A percentile compares a stretch with the other conserved stretches of the same genome.
Evolutionary conservation across 176 grass and related monocot species (phyloP).

Genomic region (Ampelocalamus luodianensis): DNA sequence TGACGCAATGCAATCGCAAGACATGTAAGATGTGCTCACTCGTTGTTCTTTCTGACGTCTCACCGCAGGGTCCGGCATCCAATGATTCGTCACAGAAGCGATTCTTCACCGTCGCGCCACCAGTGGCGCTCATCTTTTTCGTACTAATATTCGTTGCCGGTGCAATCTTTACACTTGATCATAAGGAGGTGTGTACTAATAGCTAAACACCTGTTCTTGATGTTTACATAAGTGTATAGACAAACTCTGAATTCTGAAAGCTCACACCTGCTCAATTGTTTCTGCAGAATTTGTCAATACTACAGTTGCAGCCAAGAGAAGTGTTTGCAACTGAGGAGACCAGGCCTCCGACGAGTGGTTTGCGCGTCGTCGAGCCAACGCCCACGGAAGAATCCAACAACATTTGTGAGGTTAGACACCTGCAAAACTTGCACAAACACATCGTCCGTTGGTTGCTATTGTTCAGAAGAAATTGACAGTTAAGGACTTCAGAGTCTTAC

Average conservation of each 20-base stretch:
- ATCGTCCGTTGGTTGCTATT: neutral
- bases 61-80: constrained; percentile 46
- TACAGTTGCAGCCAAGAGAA: constrained; percentile 35
- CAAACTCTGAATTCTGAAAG: neutral
- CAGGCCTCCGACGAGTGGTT: neutral
- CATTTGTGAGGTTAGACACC: constrained; percentile 43
- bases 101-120: constrained; percentile 43
- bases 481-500: neutral
- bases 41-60: constrained; percentile 10
- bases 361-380: neutral
- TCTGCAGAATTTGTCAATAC: constrained; percentile 41
- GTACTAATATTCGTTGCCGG: constrained; percentile 46
- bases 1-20: neutral
- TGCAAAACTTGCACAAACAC: neutral
- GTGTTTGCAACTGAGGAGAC: neutral
- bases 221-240: neutral
- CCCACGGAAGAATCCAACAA: constrained; percentile 12
- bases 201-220: neutral
- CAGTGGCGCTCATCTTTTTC: constrained; percentile 53
- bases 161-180: constrained; percentile 49
- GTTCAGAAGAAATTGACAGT: neutral
- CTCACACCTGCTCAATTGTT: neutral
- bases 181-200: constrained; percentile 52
- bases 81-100: constrained; percentile 52
- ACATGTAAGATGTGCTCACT: constrained; percentile 35